Conservation (phyloP, 208 protist genomes). For the Trypanosoma avium region DNA sequence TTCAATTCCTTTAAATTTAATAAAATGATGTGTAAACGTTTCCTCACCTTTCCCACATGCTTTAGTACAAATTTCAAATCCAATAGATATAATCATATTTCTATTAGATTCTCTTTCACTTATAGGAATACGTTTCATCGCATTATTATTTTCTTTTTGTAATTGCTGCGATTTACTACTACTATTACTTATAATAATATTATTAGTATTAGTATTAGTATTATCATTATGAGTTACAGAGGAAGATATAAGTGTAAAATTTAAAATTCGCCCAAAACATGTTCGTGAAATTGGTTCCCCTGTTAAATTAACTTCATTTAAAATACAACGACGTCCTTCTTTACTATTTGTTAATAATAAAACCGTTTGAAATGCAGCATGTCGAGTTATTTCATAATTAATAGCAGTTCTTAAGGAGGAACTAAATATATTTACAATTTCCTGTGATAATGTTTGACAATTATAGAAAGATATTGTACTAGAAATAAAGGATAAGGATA, state of each 20-base stretch:
- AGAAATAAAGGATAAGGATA: conserved; percentile 43
- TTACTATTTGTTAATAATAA: conserved; percentile 29
- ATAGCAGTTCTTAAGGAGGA: conserved; percentile 41
- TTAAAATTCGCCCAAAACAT: conserved; percentile 68
- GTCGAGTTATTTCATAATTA: conserved; percentile 30
- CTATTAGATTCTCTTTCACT: conserved; percentile 21
- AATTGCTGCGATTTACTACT: too few species aligned
- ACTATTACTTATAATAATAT: background rate
- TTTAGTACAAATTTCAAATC: conserved; percentile 26
- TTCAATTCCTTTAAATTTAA: conserved; percentile 35
- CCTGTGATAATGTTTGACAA: conserved; percentile 7
- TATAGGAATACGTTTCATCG: conserved; percentile 5
- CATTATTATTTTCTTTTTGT: conserved; percentile 14
- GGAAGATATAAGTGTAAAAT: conserved; percentile 53
- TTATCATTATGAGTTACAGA: too few species aligned
- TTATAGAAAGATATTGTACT: conserved; percentile 36
- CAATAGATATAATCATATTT: conserved; percentile 1
- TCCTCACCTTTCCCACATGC: conserved; percentile 26
- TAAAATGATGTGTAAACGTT: conserved; percentile 24
- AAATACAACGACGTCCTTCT: conserved; percentile 51
- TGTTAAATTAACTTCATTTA: conserved; percentile 50
- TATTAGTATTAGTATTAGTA: background rate
- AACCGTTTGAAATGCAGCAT: conserved; percentile 36
- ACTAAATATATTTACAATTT: conserved; percentile 33
- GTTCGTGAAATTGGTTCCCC: conserved; percentile 60